These are phyloP conservation scores for Takashimella tepidaria DNA, from an alignment of 1,284 basidiomycete genomes.

Conservation along the genomic window DNA sequence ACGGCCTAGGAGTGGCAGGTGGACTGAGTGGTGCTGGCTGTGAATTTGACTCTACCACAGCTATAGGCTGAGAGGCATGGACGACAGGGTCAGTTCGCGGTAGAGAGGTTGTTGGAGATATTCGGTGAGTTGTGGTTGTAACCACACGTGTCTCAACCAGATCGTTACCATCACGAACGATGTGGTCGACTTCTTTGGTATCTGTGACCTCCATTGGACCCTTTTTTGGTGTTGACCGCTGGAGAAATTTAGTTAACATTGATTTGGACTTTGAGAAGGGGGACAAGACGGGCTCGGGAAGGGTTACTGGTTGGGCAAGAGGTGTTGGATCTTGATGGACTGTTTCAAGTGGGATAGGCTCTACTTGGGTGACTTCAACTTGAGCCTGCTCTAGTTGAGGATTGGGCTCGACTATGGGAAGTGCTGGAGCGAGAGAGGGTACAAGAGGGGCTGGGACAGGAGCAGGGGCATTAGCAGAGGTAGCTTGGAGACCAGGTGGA, in stretches of 20 bases:
- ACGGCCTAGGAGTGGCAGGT: not conserved
- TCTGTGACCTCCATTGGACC: not conserved
- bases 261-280: not conserved
- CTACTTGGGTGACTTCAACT: too few relatives aligned
- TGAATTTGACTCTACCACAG: not conserved
- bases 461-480: not conserved
- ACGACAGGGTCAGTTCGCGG: not conserved
- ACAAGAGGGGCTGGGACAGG: conserved; percentile 1
- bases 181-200: not conserved
- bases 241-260: not conserved
- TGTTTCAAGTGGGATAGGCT: not conserved
- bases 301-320: too few relatives aligned
- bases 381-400: too few relatives aligned
- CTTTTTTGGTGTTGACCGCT: not conserved
- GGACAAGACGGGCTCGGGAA: not conserved
- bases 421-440: too few relatives aligned
- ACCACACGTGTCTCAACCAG: not conserved
- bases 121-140: not conserved
- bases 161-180: not conserved
- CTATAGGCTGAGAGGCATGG: not conserved
- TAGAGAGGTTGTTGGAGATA: not conserved
- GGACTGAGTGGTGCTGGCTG: not conserved
- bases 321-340: not conserved
- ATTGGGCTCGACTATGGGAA: too few relatives aligned
- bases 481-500: conserved; percentile 1